These are phyloP conservation scores for Thuja plicata DNA, from an alignment of 83 land plant genomes.

Conservation along the genomic window DNA sequence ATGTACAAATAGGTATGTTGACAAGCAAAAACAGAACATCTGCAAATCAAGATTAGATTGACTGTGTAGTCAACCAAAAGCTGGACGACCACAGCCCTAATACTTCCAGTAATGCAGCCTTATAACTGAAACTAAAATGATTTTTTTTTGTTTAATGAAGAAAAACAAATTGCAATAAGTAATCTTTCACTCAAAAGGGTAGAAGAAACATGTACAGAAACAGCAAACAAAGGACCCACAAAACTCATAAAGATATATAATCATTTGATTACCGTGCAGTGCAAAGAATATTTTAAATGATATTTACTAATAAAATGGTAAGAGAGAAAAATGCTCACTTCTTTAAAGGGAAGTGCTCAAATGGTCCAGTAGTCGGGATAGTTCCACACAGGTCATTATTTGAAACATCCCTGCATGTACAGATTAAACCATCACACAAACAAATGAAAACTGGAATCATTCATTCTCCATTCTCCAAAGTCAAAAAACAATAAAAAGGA, in stretches of 20 bases:
- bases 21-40: not conserved
- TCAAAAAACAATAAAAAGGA: not conserved
- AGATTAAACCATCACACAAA: conserved; percentile 12
- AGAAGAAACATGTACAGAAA: not conserved
- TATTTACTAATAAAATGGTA: not conserved
- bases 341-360: conserved; percentile 50
- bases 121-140: not conserved
- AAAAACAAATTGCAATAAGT: not conserved
- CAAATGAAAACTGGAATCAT: not conserved
- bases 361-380: conserved; percentile 86
- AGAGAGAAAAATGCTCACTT: conserved; percentile 37
- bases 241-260: not conserved
- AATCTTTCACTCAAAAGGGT: not conserved
- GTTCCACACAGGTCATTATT: conserved; percentile 88
- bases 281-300: not conserved
- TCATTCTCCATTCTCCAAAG: not conserved
- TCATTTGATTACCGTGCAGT: not conserved
- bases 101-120: not conserved
- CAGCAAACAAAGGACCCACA: not conserved
- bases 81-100: not conserved
- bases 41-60: not conserved
- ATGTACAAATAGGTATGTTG: not conserved
- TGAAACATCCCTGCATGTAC: conserved; percentile 74
- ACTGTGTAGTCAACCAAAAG: not conserved
- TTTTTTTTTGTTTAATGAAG: not conserved